Conservation (phyloP, 2,329 filamentous ascomycete genomes). For the Phialophora expanda region DNA sequence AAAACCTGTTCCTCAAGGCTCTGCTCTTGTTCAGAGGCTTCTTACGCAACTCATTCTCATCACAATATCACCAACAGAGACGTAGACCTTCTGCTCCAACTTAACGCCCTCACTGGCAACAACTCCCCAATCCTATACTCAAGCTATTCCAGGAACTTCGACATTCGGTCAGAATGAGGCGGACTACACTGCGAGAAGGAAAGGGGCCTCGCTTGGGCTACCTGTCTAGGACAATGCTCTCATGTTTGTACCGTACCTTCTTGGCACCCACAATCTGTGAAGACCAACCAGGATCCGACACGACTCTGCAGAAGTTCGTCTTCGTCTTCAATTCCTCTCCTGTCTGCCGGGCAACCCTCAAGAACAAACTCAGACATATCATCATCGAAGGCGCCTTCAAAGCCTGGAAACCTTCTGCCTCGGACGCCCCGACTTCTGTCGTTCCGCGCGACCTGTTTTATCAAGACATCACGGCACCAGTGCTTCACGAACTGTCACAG, state of each 20-base stretch:
- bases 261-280: background rate
- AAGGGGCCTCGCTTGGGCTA: conserved; percentile 3
- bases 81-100: background rate
- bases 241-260: conserved; percentile 12
- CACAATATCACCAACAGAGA: background rate
- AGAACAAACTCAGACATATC: conserved; percentile 19
- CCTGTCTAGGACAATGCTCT: conserved; percentile 5
- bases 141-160: background rate
- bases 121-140: background rate
- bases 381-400: conserved; percentile 10
- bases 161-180: background rate
- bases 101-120: background rate
- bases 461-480: background rate
- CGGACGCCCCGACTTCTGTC: background rate
- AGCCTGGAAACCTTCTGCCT: conserved; percentile 6
- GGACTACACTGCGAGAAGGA: background rate
- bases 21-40: conserved; percentile 4
- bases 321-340: conserved; percentile 10
- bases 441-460: conserved; percentile 4
- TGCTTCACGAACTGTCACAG: background rate
- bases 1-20: background rate
- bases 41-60: background rate
- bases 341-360: conserved; percentile 8
- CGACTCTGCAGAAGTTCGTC: conserved; percentile 4
- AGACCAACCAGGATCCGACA: background rate